Evolutionary conservation across 1,139 yeast species (phyloP).

Genomic region (Debaryomycetaceae sp.): DNA sequence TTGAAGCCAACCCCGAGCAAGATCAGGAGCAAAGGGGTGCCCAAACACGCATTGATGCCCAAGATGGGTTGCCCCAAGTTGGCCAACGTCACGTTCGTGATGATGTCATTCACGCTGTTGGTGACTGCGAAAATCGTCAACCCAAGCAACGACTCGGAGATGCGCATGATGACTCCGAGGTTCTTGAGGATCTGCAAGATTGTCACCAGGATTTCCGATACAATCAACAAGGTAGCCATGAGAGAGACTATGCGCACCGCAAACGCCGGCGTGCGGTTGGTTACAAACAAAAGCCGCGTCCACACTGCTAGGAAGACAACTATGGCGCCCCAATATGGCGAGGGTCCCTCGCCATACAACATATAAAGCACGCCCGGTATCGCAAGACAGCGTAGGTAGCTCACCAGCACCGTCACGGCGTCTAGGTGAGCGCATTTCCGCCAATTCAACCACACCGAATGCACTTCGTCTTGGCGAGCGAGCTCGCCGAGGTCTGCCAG

Average conservation of each 20-base stretch:
- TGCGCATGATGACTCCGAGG: constrained; percentile 31
- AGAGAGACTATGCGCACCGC: constrained; percentile 1
- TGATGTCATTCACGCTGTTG: constrained; percentile 39
- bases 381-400: constrained; percentile 5
- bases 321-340: too few relatives aligned
- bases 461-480: not conserved
- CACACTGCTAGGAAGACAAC: too few relatives aligned
- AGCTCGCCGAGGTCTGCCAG: not conserved
- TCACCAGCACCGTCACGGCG: not conserved
- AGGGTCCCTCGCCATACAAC: constrained; percentile 1
- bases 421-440: not conserved
- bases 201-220: constrained; percentile 5
- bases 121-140: constrained; percentile 35
- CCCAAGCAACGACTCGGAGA: constrained; percentile 40
- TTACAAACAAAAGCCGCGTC: too few relatives aligned
- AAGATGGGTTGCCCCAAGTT: constrained; percentile 29
- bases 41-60: constrained; percentile 40
- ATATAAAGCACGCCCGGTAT: constrained; percentile 1
- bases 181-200: constrained; percentile 32
- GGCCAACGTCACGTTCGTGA: constrained; percentile 37
- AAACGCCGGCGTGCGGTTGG: constrained; percentile 1
- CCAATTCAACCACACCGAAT: constrained; percentile 4
- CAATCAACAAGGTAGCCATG: constrained; percentile 6
- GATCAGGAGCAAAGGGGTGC: constrained; percentile 37
- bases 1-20: constrained; percentile 39